A percentile compares a stretch with the other conserved stretches of the same genome.
Evolutionary conservation across 768 basidiomycete species (phyloP).

Genomic region (Auricularia heimuer): DNA sequence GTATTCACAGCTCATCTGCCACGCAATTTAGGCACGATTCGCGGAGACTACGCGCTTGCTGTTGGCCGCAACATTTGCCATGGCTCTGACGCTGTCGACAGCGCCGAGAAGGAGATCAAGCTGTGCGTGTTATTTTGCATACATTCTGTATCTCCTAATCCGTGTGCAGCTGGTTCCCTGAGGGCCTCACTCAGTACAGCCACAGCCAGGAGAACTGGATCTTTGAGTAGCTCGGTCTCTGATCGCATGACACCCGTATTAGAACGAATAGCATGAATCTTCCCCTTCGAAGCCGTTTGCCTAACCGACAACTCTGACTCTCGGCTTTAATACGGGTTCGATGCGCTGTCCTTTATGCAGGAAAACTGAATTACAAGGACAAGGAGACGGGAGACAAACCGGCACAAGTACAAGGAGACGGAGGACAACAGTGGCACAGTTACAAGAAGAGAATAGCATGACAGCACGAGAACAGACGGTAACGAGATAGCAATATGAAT

Average conservation of each 20-base stretch:
- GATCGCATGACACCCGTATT: not conserved
- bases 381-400: no score
- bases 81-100: conserved; percentile 83
- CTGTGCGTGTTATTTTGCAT: conserved; percentile 46
- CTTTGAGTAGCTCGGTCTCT: conserved; percentile 49
- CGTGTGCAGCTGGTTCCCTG: conserved; percentile 60
- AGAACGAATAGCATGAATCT: not conserved
- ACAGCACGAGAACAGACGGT: no score
- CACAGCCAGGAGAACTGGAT: conserved; percentile 60
- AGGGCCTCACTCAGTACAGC: conserved; percentile 65
- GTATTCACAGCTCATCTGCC: not conserved
- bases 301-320: no score
- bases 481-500: no score
- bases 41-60: conserved; percentile 89
- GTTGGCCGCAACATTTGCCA: conserved; percentile 94
- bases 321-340: no score
- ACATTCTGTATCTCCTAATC: not conserved
- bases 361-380: no score
- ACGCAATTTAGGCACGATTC: conserved; percentile 59
- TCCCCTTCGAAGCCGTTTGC: no score
- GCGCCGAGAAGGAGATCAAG: conserved; percentile 86
- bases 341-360: no score
- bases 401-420: no score
- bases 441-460: no score
- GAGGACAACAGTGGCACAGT: no score